These are phyloP conservation scores for Posidonia oceanica DNA, from an alignment of 116 monocot species.

Conservation along the genomic window DNA sequence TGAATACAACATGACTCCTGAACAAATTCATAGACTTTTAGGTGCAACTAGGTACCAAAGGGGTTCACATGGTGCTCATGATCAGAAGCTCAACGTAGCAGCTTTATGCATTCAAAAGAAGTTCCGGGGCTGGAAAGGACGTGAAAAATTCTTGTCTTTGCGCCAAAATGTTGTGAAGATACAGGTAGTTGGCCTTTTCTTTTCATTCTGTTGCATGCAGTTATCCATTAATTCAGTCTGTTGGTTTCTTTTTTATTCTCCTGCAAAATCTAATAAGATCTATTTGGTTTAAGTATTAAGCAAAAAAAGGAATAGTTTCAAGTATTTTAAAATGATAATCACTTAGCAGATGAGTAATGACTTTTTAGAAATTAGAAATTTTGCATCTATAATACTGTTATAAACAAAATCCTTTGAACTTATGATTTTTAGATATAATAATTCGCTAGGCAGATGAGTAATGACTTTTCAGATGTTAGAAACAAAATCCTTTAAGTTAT, in stretches of 20 bases:
- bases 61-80: slow-evolving; percentile 3
- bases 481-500: too few species aligned
- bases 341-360: too few species aligned
- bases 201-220: slow-evolving; percentile 25
- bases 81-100: slow-evolving; percentile 53
- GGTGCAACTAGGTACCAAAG: slow-evolving; percentile 26
- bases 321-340: too few species aligned
- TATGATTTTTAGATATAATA: too few species aligned
- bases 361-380: too few species aligned
- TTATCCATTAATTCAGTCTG: slow-evolving; percentile 4
- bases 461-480: too few species aligned
- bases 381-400: too few species aligned
- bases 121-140: slow-evolving; percentile 74
- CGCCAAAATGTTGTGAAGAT: slow-evolving; percentile 76
- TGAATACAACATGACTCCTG: slow-evolving; percentile 48
- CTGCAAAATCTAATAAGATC: too few species aligned
- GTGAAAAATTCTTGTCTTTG: slow-evolving; percentile 50
- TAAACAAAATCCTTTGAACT: too few species aligned
- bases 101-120: slow-evolving; percentile 80
- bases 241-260: neutral
- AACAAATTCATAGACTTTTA: slow-evolving; percentile 34
- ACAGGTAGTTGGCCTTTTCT: slow-evolving; percentile 51
- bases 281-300: too few species aligned
- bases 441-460: too few species aligned
- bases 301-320: too few species aligned